Percentiles rank a stretch among this genome's conserved stretches.
Conservation (phyloP, 495 filamentous ascomycete species). For the Podospora sp. region DNA sequence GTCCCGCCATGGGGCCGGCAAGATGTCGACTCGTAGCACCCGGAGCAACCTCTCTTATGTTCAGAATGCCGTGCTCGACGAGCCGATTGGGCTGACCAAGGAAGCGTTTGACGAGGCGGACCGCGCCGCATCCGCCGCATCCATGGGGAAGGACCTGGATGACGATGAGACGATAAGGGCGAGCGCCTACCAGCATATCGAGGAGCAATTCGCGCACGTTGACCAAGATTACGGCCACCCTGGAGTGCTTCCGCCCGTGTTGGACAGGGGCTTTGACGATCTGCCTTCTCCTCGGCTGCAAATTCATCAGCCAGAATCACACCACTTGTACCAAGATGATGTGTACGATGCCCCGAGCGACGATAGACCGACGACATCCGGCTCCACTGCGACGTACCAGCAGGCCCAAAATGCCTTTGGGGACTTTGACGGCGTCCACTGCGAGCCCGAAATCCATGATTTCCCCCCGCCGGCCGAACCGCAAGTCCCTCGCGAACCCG, state of each 20-base stretch:
- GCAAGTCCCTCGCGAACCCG: conserved; percentile 22
- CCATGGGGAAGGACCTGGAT: conserved; percentile 30
- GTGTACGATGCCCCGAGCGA: conserved; percentile 12
- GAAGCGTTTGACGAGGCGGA: conserved; percentile 52
- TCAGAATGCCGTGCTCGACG: conserved; percentile 50
- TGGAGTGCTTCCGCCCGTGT: conserved; percentile 21
- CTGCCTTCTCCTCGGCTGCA: conserved; percentile 31
- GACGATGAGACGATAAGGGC: conserved; percentile 39
- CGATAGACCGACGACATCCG: conserved; percentile 49
- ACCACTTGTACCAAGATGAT: conserved; percentile 26
- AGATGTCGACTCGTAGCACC: conserved; percentile 47
- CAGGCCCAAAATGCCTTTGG: conserved; percentile 73
- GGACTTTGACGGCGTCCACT: conserved; percentile 95
- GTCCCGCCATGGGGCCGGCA: conserved; percentile 49
- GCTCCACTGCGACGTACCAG: conserved; percentile 69
- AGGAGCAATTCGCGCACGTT: conserved; percentile 29
- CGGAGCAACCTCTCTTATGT: conserved; percentile 48
- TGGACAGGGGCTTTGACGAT: conserved; percentile 18
- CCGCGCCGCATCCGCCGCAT: conserved; percentile 30
- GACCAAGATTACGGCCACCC: conserved; percentile 25
- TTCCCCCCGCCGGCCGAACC: conserved; percentile 30
- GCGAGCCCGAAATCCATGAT: conserved; percentile 51
- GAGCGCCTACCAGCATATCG: conserved; percentile 37
- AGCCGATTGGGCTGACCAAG: conserved; percentile 44
- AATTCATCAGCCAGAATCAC: conserved; percentile 29